Conservation (phyloP, 805 yeast genomes). For the Candida krabiensis region DNA sequence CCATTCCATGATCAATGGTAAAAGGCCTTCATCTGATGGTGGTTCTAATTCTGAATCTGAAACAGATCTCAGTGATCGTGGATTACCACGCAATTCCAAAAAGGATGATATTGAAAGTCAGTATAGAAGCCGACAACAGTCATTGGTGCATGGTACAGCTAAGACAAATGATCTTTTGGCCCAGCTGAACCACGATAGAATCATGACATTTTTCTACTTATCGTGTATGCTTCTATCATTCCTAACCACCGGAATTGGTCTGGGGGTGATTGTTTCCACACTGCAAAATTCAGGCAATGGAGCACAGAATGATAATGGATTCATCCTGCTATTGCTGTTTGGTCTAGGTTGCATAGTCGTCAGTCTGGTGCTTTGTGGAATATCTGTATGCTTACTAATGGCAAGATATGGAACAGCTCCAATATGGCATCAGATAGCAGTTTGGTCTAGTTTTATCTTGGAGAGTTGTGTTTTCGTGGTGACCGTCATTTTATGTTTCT, state of each 20-base stretch:
- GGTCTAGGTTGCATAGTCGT: slow-evolving; percentile 41
- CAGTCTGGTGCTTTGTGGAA: slow-evolving; percentile 41
- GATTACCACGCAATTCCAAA: background rate
- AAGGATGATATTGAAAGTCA: background rate
- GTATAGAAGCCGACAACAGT: slow-evolving; percentile 9
- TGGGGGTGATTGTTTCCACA: slow-evolving; percentile 40
- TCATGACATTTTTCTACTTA: slow-evolving; percentile 45
- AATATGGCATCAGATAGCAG: slow-evolving; percentile 41
- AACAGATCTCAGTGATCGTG: slow-evolving; percentile 17
- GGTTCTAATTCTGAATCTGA: slow-evolving; percentile 16
- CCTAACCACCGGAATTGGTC: slow-evolving; percentile 42
- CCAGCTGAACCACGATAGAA: slow-evolving; percentile 39
- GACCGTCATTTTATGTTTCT: slow-evolving; percentile 32
- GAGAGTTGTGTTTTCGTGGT: slow-evolving; percentile 44
- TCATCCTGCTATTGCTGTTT: slow-evolving; percentile 32
- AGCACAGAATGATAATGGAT: slow-evolving; percentile 14
- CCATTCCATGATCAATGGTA: slow-evolving; percentile 11
- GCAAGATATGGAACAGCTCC: slow-evolving; percentile 39
- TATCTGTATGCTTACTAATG: slow-evolving; percentile 46
- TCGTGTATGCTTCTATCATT: slow-evolving; percentile 40
- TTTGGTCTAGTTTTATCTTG: slow-evolving; percentile 41
- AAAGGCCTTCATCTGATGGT: slow-evolving; percentile 1
- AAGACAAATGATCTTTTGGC: slow-evolving; percentile 18
- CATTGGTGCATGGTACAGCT: slow-evolving; percentile 10
- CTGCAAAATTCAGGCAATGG: slow-evolving; percentile 6